A percentile compares a stretch with the other conserved stretches of the same genome.
These are phyloP conservation scores for Nothophytophthora sp. DNA, from an alignment of 352 stramenopile species.

Conservation along the genomic window DNA sequence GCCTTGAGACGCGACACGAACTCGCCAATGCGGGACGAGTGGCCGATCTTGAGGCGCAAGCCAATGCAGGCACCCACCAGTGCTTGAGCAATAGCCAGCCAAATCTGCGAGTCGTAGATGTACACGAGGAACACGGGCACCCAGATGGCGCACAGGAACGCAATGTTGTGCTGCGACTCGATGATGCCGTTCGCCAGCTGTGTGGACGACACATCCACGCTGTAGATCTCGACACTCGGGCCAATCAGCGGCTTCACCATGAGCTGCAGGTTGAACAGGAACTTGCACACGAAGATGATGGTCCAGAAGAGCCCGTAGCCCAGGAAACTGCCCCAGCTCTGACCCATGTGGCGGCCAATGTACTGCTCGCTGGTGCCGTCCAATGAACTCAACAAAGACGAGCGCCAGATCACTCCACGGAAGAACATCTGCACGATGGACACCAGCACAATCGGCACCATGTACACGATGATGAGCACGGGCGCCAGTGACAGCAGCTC, in stretches of 20 bases:
- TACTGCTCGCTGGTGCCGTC: slow-evolving; percentile 79
- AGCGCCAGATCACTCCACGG: slow-evolving; percentile 54
- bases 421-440: slow-evolving; percentile 74
- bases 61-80: slow-evolving; percentile 77
- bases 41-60: slow-evolving; percentile 78
- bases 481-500: slow-evolving; percentile 68
- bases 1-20: slow-evolving; percentile 68
- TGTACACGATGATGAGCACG: slow-evolving; percentile 53
- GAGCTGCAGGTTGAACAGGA: slow-evolving; percentile 97
- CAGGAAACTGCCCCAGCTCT: slow-evolving; percentile 66
- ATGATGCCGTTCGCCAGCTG: slow-evolving; percentile 58
- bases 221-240: slow-evolving; percentile 95
- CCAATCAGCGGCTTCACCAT: slow-evolving; percentile 97
- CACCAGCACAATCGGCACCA: slow-evolving; percentile 57
- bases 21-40: slow-evolving; percentile 77
- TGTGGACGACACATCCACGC: slow-evolving; percentile 48
- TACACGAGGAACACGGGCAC: slow-evolving; percentile 81
- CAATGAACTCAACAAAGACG: slow-evolving; percentile 55
- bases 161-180: slow-evolving; percentile 80
- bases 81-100: slow-evolving; percentile 82
- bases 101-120: slow-evolving; percentile 89
- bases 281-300: slow-evolving; percentile 92
- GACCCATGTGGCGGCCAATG: slow-evolving; percentile 79
- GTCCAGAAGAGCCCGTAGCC: slow-evolving; percentile 79
- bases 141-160: slow-evolving; percentile 82